Percentiles rank a stretch among this genome's conserved stretches.
Conservation (phyloP, 768 basidiomycete genomes). For the Rhodosporidiobolus sp. region DNA sequence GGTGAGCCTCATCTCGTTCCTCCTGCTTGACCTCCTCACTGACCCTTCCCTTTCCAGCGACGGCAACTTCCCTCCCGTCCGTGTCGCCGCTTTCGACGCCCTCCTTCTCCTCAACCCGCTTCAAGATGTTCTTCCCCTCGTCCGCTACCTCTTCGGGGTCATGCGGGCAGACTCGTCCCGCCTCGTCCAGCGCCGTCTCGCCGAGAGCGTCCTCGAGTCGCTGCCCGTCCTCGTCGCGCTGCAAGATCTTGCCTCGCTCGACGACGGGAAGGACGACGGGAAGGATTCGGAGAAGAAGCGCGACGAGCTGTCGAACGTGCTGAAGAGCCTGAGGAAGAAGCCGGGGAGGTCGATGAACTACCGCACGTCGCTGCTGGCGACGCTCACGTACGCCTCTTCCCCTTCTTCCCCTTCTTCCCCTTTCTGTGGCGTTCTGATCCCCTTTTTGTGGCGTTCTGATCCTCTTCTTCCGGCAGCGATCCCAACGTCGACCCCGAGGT, state of each 20-base stretch:
- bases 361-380: slow-evolving; percentile 74
- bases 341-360: slow-evolving; percentile 68
- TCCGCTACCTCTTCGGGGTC: slow-evolving; percentile 81
- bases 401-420: slow-evolving; percentile 2
- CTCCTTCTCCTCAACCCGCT: slow-evolving; percentile 78
- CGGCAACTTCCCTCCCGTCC: slow-evolving; percentile 88
- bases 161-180: slow-evolving; percentile 82
- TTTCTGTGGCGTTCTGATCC: too few relatives aligned
- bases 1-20: slow-evolving; percentile 84
- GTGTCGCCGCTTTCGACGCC: slow-evolving; percentile 90
- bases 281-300: slow-evolving; percentile 64
- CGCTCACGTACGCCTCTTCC: slow-evolving; percentile 62
- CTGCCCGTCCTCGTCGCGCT: slow-evolving; percentile 79
- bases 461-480: slow-evolving; percentile 54
- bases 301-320: slow-evolving; percentile 55
- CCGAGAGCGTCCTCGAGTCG: slow-evolving; percentile 78
- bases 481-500: slow-evolving; percentile 80
- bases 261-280: slow-evolving; percentile 51
- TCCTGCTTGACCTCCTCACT: slow-evolving; percentile 43
- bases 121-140: slow-evolving; percentile 62
- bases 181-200: slow-evolving; percentile 77
- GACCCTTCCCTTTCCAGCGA: slow-evolving; percentile 57
- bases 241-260: slow-evolving; percentile 69
- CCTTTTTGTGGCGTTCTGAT: not conserved
- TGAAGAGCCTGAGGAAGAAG: slow-evolving; percentile 85